Evolutionary conservation across 2,329 filamentous ascomycete genomes (phyloP), one percentile per base, ranked within the genome.

Genomic region (Calonectria pseudoturangicola): DNA sequence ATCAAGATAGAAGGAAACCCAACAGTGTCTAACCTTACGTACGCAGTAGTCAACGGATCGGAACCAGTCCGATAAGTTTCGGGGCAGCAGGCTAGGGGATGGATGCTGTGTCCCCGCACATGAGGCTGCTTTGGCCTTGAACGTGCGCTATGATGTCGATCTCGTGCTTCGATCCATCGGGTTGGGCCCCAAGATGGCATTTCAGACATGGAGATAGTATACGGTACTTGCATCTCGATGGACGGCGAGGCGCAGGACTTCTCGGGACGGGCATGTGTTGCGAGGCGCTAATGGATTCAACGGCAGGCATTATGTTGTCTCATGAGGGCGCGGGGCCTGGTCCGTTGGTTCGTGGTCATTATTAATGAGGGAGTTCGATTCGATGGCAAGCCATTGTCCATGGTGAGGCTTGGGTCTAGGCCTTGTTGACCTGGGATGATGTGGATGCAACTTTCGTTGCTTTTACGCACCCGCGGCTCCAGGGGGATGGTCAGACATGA

Each of bases 51-150:
- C 25, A 33, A 28, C 27, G n/a, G 27, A 36, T 28, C 43, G 51
- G n/a, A 7, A 30, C 60, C 47, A 54, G 27, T 15, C 69, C 68
- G 68, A 71, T 43, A 65, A 63, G 39, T 68, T 65, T 73, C 64
- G 71, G 71, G 64, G 47, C 39, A 21, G 45, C 56, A 39, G 33
- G n/a, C 12, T 30, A 50, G 45, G 56, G 45, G 43, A 68, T 36
- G 2, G 16, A 63, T 51, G 45, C 15, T 43, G 25, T 63, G 56
- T 12, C 58, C 30, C 39, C 60, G 43, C 28, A 30, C 64, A 70
- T 71, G 58, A 33, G 47, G 71, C 51, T 66, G 56, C 28, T 25
- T 50, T 43, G 45, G 36, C 65, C 65, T 21, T 45, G 21, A 43
- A 43, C 21, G 21, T 41, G 45, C 56, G n/a, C 33, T 68, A 27